Evolutionary conservation across 768 basidiomycete genomes (phyloP), one percentile per base, ranked within the genome.

Genomic region (Lactarius quietus): DNA sequence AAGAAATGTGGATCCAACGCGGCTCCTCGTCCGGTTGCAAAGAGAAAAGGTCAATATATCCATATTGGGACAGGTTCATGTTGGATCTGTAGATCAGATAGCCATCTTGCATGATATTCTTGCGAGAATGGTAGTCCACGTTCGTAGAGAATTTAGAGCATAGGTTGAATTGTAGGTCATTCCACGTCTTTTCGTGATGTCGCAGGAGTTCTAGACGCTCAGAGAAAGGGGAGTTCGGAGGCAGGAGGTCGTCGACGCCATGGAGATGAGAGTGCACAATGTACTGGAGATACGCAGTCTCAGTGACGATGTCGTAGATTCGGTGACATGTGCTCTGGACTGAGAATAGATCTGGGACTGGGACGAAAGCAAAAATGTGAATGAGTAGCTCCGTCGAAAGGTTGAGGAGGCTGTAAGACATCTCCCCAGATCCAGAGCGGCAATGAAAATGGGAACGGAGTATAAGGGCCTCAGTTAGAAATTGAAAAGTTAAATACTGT

Each of bases 331-430:
- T 61, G 15, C 38, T 15, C 29, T 65, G 59, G 1, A 65, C 31
- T 10, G 64, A 43, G 14, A 53, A 61, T 29, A 65, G 18, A 52
- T 61, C 59, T 31, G 39, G 28, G 28, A 31, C 59, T 20, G 64
- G 36, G 3, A 65, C 55, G 36, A 41, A 65, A 43, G 55, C 54
- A 28, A 65, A 35, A 14, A 65, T 61, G 23, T 48, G 60, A 39
- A 65, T 57, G 23, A 65, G 59, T 18, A 68, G 52, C 51, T 61
- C 66, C 29, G 58, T 45, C n/a, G 59, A 51, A 39, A 68, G 43
- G 60, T 20, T 18, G 29, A 55, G 55, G 36, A 67, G 28, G 43
- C 15, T 51, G 48, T 14, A 26, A 23, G 23, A 51, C 48, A 51
- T 51, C 48, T 51, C 26, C 26, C 4, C 6, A 26, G 48, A 51